phyloP scores from a whole-genome alignment of 1,284 basidiomycete species.

The Cryptococcus jaspeensis region DNA sequence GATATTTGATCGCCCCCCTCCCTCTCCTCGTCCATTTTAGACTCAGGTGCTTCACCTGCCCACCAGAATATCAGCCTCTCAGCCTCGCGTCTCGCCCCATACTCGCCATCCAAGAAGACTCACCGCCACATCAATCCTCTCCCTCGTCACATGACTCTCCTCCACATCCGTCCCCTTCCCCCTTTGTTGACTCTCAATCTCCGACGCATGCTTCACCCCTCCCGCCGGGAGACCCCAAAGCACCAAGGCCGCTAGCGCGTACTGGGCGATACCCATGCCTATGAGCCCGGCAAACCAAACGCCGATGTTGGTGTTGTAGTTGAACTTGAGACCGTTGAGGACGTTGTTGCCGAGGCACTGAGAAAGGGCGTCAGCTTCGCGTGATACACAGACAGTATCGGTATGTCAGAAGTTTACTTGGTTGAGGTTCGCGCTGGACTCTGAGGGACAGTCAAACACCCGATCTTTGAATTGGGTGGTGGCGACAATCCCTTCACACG shows the following conservation, averaged over 20 bases:
- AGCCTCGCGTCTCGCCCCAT: not conserved
- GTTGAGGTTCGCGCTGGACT: constrained; percentile 42
- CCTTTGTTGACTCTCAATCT: constrained; percentile 42
- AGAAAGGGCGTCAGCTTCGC: not conserved
- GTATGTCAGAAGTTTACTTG: constrained; percentile 26
- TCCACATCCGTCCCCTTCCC: constrained; percentile 46
- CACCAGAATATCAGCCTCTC: not conserved
- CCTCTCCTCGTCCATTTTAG: constrained; percentile 43
- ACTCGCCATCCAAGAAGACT: not conserved
- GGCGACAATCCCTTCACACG: constrained; percentile 42
- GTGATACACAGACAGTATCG: not conserved
- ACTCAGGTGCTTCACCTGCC: constrained; percentile 35
- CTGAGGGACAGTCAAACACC: constrained; percentile 49
- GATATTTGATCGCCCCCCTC: constrained; percentile 25
- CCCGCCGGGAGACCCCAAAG: constrained; percentile 50
- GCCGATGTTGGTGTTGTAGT: constrained; percentile 43
- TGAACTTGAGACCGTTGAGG: constrained; percentile 48
- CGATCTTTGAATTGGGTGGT: constrained; percentile 51
- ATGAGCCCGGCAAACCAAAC: constrained; percentile 52
- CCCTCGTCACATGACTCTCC: constrained; percentile 49
- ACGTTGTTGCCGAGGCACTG: constrained; percentile 53
- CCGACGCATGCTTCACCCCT: constrained; percentile 52
- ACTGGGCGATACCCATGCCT: constrained; percentile 45
- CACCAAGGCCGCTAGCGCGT: constrained; percentile 45
- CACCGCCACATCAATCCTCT: constrained; percentile 48